Evolutionary conservation across 140 eudicot species (phyloP), one percentile per base, ranked within the genome.

Genomic region (Bidens hawaiensis): DNA sequence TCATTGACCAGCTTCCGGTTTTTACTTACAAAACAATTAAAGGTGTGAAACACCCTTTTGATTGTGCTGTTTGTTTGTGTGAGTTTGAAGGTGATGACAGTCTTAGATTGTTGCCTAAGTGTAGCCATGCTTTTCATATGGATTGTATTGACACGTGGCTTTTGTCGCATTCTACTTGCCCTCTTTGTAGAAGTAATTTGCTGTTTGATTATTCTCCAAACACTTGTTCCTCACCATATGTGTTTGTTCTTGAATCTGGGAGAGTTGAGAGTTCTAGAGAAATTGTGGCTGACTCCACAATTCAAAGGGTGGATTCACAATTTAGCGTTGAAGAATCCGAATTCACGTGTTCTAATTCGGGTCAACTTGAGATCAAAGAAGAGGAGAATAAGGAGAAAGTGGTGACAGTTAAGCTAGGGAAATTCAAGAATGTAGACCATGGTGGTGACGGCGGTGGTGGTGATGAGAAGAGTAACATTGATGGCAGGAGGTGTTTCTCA

Each of bases 81-180:
- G 97, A 89, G 61, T 89, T 83, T 70, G 89, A 83, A 60, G 58
- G 67, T 22, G 95, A 83, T 21, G 95, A 90, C 68, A 76, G 72
- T 28, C 89, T 86, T 23, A 74, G 97, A 33, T 59, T 86, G 40
- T 69, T 90, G 65, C 95, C 97, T 1, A 86, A 79, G 60, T 90
- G 97, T 57, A 86, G 97, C 78, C 97, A 90, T 76, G 97, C 97
- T 36, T 90, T 89, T 75, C 97, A 90, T 54, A 77, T 82, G 85
- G 84, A 76, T 18, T 90, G 97, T 60, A 83, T 90, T 27, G 97
- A 90, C 21, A 90, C 97, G 13, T 90, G 97, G 97, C 84, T 90
- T 1, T 67, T 90, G 28, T 90, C 97, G 8, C 95, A 90, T 56
- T 83, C 95, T n/a, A 90, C 95, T 72, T 90, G 97, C 68, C 97